Percentiles rank a stretch among this genome's conserved stretches.
These are phyloP conservation scores for Tricholoma saponaceum DNA, from an alignment of 768 basidiomycete species.

Conservation along the genomic window DNA sequence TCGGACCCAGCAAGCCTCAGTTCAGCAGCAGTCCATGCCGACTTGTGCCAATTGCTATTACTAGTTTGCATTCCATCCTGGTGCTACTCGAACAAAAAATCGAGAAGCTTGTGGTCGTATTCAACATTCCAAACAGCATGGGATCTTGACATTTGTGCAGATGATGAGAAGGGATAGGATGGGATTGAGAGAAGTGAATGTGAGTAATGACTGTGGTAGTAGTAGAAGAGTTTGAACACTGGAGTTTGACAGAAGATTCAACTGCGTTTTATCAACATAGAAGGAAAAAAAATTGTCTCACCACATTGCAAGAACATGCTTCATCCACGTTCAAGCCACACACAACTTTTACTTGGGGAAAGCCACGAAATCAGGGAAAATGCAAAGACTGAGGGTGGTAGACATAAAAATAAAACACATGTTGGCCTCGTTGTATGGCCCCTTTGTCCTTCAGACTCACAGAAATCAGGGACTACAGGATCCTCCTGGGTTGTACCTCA, in stretches of 20 bases:
- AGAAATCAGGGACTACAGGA: background rate
- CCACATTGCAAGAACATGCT: background rate
- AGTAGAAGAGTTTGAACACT: background rate
- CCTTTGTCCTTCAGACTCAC: background rate
- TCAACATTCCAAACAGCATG: background rate
- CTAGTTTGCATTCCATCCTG: slow-evolving; percentile 13
- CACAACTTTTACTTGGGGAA: background rate
- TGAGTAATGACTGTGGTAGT: background rate
- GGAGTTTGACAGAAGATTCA: background rate
- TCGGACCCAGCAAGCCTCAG: slow-evolving; percentile 12
- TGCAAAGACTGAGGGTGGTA: background rate
- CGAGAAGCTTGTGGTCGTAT: background rate
- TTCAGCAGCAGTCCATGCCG: slow-evolving; percentile 15
- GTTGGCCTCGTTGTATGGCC: background rate
- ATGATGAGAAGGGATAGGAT: background rate
- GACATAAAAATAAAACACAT: background rate
- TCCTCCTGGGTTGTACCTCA: background rate
- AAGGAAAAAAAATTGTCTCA: background rate
- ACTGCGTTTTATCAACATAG: background rate
- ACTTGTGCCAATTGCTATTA: slow-evolving; percentile 14
- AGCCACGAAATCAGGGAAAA: background rate
- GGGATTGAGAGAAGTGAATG: background rate
- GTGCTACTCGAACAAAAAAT: background rate
- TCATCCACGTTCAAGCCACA: background rate
- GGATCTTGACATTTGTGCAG: background rate